A percentile compares a stretch with the other conserved stretches of the same genome.
phyloP scores from a whole-genome alignment of 257 asterid species.

The Solanum medicagineum region DNA sequence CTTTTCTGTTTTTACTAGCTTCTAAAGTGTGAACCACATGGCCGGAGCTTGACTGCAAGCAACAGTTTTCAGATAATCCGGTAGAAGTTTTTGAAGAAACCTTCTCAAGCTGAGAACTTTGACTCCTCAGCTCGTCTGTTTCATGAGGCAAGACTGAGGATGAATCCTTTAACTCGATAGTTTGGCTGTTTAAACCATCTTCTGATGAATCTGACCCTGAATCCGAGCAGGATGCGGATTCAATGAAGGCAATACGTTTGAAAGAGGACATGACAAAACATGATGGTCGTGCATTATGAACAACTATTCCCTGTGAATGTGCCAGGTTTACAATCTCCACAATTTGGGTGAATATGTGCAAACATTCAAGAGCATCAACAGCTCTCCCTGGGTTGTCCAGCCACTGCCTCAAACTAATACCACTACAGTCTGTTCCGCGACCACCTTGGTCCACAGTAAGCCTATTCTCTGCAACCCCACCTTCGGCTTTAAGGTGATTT shows the following conservation, averaged over 20 bases:
- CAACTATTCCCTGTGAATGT: constrained; percentile 73
- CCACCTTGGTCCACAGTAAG: constrained; percentile 5
- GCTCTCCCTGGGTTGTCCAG: constrained; percentile 70
- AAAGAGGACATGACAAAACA: constrained; percentile 81
- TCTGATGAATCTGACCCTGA: constrained; percentile 56
- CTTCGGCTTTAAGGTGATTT: constrained; percentile 13
- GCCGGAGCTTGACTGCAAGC: constrained; percentile 31
- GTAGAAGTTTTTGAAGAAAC: constrained; percentile 17
- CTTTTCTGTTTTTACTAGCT: constrained; percentile 17
- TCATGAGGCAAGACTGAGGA: constrained; percentile 18
- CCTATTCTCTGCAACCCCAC: constrained; percentile 15
- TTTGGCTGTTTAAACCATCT: constrained; percentile 30
- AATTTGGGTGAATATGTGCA: constrained; percentile 83
- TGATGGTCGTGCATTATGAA: constrained; percentile 81
- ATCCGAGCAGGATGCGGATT: constrained; percentile 82
- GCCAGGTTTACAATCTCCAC: constrained; percentile 71
- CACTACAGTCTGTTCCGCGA: constrained; percentile 30
- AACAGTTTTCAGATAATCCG: constrained; percentile 25
- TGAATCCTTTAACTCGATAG: constrained; percentile 35
- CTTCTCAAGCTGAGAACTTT: constrained; percentile 8
- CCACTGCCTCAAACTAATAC: constrained; percentile 84
- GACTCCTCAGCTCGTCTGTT: neutral
- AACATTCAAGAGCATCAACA: constrained; percentile 70
- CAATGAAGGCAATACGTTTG: constrained; percentile 71
- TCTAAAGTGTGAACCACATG: constrained; percentile 18